Percentiles rank a stretch among this genome's conserved stretches.
phyloP scores from a whole-genome alignment of 2,329 filamentous ascomycete species.

The Ramularia endophylla region DNA sequence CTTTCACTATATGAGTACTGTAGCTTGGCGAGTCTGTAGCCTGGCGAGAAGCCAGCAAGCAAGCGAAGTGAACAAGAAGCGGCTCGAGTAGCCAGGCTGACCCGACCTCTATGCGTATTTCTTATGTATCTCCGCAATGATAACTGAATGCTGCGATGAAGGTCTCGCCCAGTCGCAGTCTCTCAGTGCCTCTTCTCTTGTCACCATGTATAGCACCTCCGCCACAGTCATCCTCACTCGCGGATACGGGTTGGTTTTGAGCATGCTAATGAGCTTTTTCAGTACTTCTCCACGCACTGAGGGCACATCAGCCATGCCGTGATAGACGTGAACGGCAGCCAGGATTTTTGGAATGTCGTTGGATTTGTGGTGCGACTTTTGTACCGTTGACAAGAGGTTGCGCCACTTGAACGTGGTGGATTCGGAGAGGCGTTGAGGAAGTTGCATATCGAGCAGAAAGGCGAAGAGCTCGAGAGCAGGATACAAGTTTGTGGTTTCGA shows the following conservation, averaged over 20 bases:
- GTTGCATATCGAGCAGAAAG: constrained; percentile 55
- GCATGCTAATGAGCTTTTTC: constrained; percentile 64
- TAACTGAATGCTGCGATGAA: constrained; percentile 8
- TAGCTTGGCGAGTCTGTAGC: too few species aligned
- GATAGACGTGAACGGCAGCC: constrained; percentile 74
- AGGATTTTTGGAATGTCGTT: constrained; percentile 76
- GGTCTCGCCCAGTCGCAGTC: constrained; percentile 19
- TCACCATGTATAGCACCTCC: constrained; percentile 37
- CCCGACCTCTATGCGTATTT: too few species aligned
- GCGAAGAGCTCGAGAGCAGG: constrained; percentile 71
- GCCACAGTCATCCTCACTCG: constrained; percentile 51
- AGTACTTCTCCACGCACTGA: constrained; percentile 51
- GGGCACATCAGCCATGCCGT: constrained; percentile 55
- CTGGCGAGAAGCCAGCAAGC: too few species aligned
- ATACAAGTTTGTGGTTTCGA: constrained; percentile 13
- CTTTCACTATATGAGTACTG: too few species aligned
- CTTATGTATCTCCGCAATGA: constrained; percentile 6
- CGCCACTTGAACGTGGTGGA: constrained; percentile 55
- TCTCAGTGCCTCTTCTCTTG: constrained; percentile 27
- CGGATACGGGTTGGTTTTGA: constrained; percentile 73
- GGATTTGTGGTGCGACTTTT: constrained; percentile 77
- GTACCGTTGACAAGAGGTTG: constrained; percentile 61
- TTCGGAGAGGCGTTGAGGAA: constrained; percentile 35
- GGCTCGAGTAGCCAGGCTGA: too few species aligned
- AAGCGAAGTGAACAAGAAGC: too few species aligned